Base-by-base conservation (phyloP, 352 stramenopile species). In the Globisporangium megalacanthum region DNA sequence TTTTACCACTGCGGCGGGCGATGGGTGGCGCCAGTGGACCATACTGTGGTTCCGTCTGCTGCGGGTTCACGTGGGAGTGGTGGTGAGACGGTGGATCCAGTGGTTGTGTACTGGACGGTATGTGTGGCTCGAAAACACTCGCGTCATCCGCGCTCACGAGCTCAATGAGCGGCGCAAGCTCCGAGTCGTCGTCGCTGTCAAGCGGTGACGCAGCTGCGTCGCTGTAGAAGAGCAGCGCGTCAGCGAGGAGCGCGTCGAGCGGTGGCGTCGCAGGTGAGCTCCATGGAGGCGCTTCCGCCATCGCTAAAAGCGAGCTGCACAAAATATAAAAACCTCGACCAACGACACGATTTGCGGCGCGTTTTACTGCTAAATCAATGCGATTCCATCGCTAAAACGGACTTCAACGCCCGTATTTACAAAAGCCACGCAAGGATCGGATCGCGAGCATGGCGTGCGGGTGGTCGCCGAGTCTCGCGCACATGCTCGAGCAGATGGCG, bases 401-500 rank as follows among this genome's bases (percentile, higher is more conserved):
- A 29, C 25, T 29, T 29, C 25, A 29, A 29, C 25, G 25, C 25
- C 25, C 25, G 11, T 25, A 19, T n/a, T 7, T 13, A 25, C 7
- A 9, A 33, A 6, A 8, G 17, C 47, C 20, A 39, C 47, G 37
- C 22, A 39, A 19, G 11, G 22, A 52, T 10, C 11, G 11, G 22
- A 52, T 10, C 11, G 14, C 20, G 1, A 36, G 33, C 10, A 90
- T 92, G 83, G 71, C 83, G 29, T 91, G 77, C 29, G 79, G 79
- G 2, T 72, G 79, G 48, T 87, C 83, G 20, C 77, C 83, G 4
- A 76, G 88, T 56, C 61, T 93, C 44, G 74, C 73, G 50, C 67
- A 59, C 14, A 89, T 93, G 81, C 61, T 93, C 49, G 70, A 82
- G 53, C 56, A 85, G 41, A 78, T 88, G 72, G 65, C 66, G 14